Conservation (phyloP, 306 rosid species). For the Glycyrrhiza uralensis region DNA sequence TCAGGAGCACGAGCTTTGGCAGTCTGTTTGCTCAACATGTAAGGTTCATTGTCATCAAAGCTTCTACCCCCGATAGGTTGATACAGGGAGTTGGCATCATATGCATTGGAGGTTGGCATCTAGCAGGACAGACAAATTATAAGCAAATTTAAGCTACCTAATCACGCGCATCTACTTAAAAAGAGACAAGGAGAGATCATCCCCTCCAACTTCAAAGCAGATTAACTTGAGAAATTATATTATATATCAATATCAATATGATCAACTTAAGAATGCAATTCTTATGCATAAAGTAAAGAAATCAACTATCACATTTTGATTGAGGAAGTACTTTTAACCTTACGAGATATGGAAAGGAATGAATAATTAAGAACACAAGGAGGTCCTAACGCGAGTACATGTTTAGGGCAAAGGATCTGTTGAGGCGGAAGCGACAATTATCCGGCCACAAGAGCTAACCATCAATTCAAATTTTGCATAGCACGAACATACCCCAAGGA, state of each 20-base stretch:
- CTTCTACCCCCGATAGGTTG: constrained; percentile 57
- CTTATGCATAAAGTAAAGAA: not conserved
- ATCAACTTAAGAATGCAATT: not conserved
- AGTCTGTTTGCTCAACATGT: constrained; percentile 55
- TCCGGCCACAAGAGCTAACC: not conserved
- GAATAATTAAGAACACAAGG: not conserved
- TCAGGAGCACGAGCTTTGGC: constrained; percentile 73
- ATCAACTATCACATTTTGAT: not conserved
- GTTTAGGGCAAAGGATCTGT: not conserved
- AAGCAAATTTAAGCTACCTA: constrained; percentile 1
- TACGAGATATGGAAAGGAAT: not conserved
- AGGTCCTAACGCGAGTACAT: not conserved
- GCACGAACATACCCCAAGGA: not conserved
- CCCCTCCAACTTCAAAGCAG: not conserved
- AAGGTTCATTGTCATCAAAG: constrained; percentile 82
- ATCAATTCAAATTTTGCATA: not conserved
- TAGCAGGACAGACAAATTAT: constrained; percentile 36
- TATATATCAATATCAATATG: not conserved
- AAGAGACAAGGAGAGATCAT: not conserved
- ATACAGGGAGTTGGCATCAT: constrained; percentile 44
- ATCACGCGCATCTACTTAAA: not conserved
- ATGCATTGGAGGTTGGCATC: constrained; percentile 59
- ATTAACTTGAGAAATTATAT: not conserved
- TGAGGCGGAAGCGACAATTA: not conserved
- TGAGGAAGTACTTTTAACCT: not conserved